Percentiles rank a stretch among this genome's conserved stretches.
phyloP scores from a whole-genome alignment of 192 early-diverging fungal genomes.

The Backusella sp. region DNA sequence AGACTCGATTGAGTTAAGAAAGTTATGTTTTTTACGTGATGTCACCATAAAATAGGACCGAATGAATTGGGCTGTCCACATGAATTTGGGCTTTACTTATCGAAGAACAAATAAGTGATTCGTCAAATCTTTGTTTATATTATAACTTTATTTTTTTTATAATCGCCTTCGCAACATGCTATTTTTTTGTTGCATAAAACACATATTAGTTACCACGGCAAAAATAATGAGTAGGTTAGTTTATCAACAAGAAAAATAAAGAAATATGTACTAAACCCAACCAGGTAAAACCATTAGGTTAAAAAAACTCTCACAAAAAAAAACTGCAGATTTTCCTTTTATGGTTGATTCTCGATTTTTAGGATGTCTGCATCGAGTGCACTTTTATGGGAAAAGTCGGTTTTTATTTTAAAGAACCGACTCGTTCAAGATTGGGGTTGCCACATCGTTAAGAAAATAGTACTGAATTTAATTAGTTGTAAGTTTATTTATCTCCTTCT shows the following conservation, averaged over 20 bases:
- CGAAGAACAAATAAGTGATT: not conserved
- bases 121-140: not conserved
- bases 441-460: not conserved
- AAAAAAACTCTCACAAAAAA: not conserved
- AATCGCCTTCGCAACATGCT: not conserved
- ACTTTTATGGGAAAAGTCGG: not conserved
- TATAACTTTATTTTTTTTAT: not conserved
- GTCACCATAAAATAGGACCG: not conserved
- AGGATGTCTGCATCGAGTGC: not conserved
- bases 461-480: not conserved
- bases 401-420: not conserved
- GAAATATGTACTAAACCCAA: not conserved
- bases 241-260: not conserved
- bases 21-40: not conserved
- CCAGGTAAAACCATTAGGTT: not conserved
- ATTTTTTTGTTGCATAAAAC: not conserved
- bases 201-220: not conserved
- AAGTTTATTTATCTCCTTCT: not conserved
- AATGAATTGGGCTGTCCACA: not conserved
- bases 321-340: slow-evolving; percentile 5
- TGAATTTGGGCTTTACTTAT: not conserved
- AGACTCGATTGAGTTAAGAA: not conserved
- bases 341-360: slow-evolving; percentile 4
- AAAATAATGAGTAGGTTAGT: not conserved
- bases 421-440: not conserved